These are phyloP conservation scores for Amanita brunnescens DNA, from an alignment of 768 basidiomycete species.

Conservation along the genomic window DNA sequence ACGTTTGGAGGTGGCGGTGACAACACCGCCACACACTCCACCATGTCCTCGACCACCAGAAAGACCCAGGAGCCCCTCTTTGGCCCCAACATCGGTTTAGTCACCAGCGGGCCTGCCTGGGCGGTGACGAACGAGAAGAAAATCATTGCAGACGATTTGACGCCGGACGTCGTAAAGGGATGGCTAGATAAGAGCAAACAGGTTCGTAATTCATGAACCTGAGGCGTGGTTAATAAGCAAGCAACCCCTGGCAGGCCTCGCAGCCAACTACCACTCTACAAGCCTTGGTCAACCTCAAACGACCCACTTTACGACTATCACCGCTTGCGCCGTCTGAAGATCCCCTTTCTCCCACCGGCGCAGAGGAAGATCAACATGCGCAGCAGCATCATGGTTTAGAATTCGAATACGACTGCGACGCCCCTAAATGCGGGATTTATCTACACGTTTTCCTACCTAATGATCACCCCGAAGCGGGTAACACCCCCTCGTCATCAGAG, in stretches of 20 bases:
- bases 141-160: slow-evolving; percentile 57
- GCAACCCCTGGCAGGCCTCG: slow-evolving; percentile 37
- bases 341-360: slow-evolving; percentile 18
- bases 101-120: slow-evolving; percentile 64
- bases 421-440: slow-evolving; percentile 74
- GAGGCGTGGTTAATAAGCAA: background rate
- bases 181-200: slow-evolving; percentile 90
- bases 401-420: slow-evolving; percentile 89
- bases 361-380: slow-evolving; percentile 35
- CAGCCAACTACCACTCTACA: slow-evolving; percentile 91
- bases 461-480: slow-evolving; percentile 46
- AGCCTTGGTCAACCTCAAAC: slow-evolving; percentile 89
- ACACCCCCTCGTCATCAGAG: slow-evolving; percentile 23
- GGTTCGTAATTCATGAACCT: slow-evolving; percentile 28
- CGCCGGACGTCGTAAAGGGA: slow-evolving; percentile 67
- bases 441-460: slow-evolving; percentile 68
- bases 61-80: slow-evolving; percentile 78
- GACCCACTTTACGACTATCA: slow-evolving; percentile 75
- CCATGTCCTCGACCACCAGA: slow-evolving; percentile 31
- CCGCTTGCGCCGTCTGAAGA: slow-evolving; percentile 44
- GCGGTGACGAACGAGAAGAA: slow-evolving; percentile 57
- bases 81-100: slow-evolving; percentile 83
- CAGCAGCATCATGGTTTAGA: slow-evolving; percentile 74
- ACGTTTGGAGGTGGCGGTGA: slow-evolving; percentile 15
- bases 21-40: slow-evolving; percentile 2